phyloP scores from a whole-genome alignment of 2,329 filamentous ascomycete species.

The Leptographium lundbergii region DNA sequence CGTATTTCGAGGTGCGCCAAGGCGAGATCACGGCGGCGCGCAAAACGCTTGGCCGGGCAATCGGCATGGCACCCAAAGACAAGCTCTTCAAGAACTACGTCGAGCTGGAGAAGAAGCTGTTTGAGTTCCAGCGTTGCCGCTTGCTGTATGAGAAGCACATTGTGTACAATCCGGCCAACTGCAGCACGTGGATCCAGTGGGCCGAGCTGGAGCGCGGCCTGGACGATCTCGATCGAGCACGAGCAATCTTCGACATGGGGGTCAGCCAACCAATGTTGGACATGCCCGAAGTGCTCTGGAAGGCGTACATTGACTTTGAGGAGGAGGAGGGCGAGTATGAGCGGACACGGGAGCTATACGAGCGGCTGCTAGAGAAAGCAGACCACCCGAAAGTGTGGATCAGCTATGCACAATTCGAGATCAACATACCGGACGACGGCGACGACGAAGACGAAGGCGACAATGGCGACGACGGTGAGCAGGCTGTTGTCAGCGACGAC shows the following conservation, averaged over 20 bases:
- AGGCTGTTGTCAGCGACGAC: constrained; percentile 62
- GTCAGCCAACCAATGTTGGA: constrained; percentile 73
- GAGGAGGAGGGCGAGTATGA: constrained; percentile 91
- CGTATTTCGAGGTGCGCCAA: constrained; percentile 86
- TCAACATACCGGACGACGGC: constrained; percentile 71
- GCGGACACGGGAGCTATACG: constrained; percentile 68
- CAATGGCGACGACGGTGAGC: constrained; percentile 47
- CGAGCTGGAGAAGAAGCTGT: constrained; percentile 81
- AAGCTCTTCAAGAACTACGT: constrained; percentile 91
- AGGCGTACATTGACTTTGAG: constrained; percentile 97
- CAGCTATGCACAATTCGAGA: constrained; percentile 95
- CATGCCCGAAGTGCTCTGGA: constrained; percentile 97
- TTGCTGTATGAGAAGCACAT: constrained; percentile 90
- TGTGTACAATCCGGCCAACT: constrained; percentile 81
- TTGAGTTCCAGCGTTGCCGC: constrained; percentile 85
- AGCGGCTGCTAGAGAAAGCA: constrained; percentile 86
- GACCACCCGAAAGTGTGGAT: constrained; percentile 99
- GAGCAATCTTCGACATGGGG: constrained; percentile 86
- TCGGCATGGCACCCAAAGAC: constrained; percentile 93
- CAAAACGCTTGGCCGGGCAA: constrained; percentile 78
- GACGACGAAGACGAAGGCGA: constrained; percentile 42
- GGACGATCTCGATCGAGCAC: constrained; percentile 75
- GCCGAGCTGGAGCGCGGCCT: constrained; percentile 85
- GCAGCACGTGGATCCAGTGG: constrained; percentile 92
- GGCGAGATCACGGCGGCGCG: constrained; percentile 66